These are phyloP conservation scores for Cucurbitaria berberidis DNA, from an alignment of 2,329 filamentous ascomycete species.

Conservation along the genomic window DNA sequence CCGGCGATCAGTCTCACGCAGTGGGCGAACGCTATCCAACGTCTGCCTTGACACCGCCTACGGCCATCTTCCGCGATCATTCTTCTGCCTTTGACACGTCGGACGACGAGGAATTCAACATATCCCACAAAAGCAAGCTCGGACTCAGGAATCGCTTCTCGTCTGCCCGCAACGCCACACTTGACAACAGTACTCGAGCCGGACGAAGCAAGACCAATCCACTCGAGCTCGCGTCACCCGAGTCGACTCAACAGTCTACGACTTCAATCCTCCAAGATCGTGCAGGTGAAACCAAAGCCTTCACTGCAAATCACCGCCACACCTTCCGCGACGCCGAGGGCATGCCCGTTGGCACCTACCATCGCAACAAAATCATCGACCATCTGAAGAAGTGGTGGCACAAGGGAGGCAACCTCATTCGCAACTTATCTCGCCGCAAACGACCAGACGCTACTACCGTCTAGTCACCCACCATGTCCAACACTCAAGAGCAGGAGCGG, in stretches of 20 bases:
- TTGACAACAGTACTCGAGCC: slow-evolving; percentile 15
- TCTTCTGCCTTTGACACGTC: slow-evolving; percentile 32
- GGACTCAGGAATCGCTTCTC: slow-evolving; percentile 32
- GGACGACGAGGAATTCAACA: slow-evolving; percentile 35
- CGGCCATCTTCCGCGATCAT: slow-evolving; percentile 33
- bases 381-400: slow-evolving; percentile 31
- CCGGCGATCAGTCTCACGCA: slow-evolving; percentile 40
- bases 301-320: slow-evolving; percentile 26
- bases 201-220: slow-evolving; percentile 20
- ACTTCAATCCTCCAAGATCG: slow-evolving; percentile 25
- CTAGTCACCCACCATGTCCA: background rate
- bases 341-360: slow-evolving; percentile 30
- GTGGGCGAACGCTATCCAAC: slow-evolving; percentile 59
- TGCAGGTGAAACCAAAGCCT: slow-evolving; percentile 24
- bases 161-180: slow-evolving; percentile 21
- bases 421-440: slow-evolving; percentile 17
- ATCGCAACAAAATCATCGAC: slow-evolving; percentile 25
- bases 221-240: slow-evolving; percentile 19
- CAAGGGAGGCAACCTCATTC: slow-evolving; percentile 25
- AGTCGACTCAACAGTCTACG: slow-evolving; percentile 14
- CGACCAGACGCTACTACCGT: background rate
- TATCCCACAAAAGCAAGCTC: slow-evolving; percentile 30
- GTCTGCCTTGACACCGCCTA: slow-evolving; percentile 53
- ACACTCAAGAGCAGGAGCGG: background rate
- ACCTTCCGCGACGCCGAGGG: slow-evolving; percentile 35